Base-by-base conservation (phyloP, 148 eudicot genomes). In the Hydrangea macrophylla region DNA sequence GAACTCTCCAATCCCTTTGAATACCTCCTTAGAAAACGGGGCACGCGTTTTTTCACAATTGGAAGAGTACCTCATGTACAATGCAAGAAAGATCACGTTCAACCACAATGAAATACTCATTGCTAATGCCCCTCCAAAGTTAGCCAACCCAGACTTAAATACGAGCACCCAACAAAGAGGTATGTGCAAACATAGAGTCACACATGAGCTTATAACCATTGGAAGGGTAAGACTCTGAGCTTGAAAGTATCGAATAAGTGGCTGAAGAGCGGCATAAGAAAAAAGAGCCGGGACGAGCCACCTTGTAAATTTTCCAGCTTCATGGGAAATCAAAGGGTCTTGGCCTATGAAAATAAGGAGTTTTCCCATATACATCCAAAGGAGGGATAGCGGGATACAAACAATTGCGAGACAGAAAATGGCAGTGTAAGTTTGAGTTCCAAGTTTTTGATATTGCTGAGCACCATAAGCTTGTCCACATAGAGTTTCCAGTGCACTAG, bases 381-480 rank as follows among this genome's bases (percentile, higher is more conserved):
- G 48, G 27, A 85, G 1, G 5, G 96, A 79, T 36, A 92, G 40
- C 13, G 98, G 97, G 17, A 92, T 71, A 67, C 86, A 89, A 20
- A 84, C 89, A 54, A 86, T 60, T 48, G 71, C 25, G 17, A 88
- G 88, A 42, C 80, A 92, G 55, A 90, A 71, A 59, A 92, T 88
- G 2, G 92, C 92, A 5, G 93, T 88, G 85, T 88, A 85, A 15
- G 86, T 86, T 62, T 83, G 88, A 24, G 88, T 92, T 68, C 96
- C 98, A n/a, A 90, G 54, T 67, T 86, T 92, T 56, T 76, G 62
- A 75, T 87, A 90, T 65, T 90, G 98, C 22, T 81, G 58, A 50
- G 98, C 96, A 59, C 98, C 98, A 78, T 75, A 90, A 23, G 98
- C 86, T 72, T 92, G 96, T 23, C 98, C 98, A 22, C 96, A 82